Conservation (phyloP, 2,329 filamentous ascomycete genomes). For the Aspergillus tubingensis region DNA sequence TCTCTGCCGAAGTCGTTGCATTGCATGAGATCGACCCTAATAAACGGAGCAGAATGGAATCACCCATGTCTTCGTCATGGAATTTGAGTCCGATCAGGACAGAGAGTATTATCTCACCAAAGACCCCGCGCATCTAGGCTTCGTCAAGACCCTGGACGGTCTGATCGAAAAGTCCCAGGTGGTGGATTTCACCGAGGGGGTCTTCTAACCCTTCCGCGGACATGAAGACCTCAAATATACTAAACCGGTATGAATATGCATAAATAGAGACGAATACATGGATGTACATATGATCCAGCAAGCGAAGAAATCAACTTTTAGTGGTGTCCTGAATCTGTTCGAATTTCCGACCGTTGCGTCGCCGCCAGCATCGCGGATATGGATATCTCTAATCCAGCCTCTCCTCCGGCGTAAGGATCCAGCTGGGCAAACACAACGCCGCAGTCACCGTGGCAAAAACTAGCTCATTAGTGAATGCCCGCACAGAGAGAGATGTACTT, state of each 20-base stretch:
- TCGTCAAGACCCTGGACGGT: slow-evolving; percentile 49
- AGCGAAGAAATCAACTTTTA: neutral
- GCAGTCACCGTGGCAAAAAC: neutral
- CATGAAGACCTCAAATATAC: too few relatives aligned
- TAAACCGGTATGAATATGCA: too few relatives aligned
- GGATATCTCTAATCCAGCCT: neutral
- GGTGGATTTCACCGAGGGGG: slow-evolving; percentile 33
- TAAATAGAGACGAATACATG: neutral
- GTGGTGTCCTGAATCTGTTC: neutral
- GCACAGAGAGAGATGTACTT: neutral
- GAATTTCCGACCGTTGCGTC: neutral
- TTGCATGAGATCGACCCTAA: neutral
- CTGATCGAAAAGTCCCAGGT: slow-evolving; percentile 37
- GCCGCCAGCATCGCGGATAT: neutral
- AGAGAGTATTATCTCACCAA: slow-evolving; percentile 66
- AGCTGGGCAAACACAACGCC: neutral
- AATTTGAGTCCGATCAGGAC: slow-evolving; percentile 65
- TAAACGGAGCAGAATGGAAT: slow-evolving; percentile 46
- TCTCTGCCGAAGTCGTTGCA: neutral
- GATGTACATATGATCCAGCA: neutral
- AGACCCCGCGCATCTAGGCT: slow-evolving; percentile 65
- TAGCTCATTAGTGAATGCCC: neutral
- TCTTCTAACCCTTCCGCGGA: neutral
- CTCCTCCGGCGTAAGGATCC: neutral
- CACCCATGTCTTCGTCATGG: slow-evolving; percentile 68